Evolutionary conservation across 371 early-diverging fungal genomes (phyloP).

Genomic region (Rhizopus stolonifer): DNA sequence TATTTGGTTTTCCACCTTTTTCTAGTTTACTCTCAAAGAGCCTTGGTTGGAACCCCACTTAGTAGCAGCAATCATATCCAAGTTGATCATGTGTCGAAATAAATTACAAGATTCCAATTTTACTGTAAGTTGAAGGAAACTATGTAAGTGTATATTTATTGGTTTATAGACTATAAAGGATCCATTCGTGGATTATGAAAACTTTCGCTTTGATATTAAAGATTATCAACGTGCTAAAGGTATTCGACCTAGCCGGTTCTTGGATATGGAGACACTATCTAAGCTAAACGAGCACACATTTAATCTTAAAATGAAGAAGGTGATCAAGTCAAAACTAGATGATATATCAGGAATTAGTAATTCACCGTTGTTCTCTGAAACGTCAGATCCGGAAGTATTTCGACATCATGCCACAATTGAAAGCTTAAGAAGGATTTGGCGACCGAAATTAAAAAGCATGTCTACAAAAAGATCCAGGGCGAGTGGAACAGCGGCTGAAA

Average conservation of each 20-base stretch:
- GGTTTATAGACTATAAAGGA: constrained; percentile 52
- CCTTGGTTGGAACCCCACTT: constrained; percentile 62
- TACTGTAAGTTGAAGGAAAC: constrained; percentile 38
- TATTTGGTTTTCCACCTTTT: too few relatives aligned
- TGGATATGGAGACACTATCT: constrained; percentile 43
- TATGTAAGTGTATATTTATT: neutral
- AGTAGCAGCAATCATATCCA: constrained; percentile 59
- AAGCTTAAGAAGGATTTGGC: constrained; percentile 59
- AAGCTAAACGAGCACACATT: constrained; percentile 41
- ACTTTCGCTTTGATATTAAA: constrained; percentile 51
- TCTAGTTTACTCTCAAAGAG: constrained; percentile 38
- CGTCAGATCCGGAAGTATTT: constrained; percentile 61
- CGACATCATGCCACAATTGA: constrained; percentile 59
- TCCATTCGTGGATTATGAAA: constrained; percentile 60
- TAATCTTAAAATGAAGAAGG: constrained; percentile 54
- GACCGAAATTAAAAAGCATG: constrained; percentile 44
- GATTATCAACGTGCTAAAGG: constrained; percentile 53
- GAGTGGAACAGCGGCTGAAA: constrained; percentile 45
- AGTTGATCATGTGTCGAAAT: constrained; percentile 53
- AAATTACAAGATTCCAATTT: constrained; percentile 60
- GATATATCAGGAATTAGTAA: constrained; percentile 58
- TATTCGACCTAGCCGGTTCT: constrained; percentile 26
- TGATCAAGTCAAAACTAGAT: constrained; percentile 62
- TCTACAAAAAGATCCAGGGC: constrained; percentile 20
- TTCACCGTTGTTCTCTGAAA: constrained; percentile 48